Evolutionary conservation across 192 early-diverging fungal species (phyloP), one percentile per base, ranked within the genome.

Genomic region (Ramicandelaber brevisporus): DNA sequence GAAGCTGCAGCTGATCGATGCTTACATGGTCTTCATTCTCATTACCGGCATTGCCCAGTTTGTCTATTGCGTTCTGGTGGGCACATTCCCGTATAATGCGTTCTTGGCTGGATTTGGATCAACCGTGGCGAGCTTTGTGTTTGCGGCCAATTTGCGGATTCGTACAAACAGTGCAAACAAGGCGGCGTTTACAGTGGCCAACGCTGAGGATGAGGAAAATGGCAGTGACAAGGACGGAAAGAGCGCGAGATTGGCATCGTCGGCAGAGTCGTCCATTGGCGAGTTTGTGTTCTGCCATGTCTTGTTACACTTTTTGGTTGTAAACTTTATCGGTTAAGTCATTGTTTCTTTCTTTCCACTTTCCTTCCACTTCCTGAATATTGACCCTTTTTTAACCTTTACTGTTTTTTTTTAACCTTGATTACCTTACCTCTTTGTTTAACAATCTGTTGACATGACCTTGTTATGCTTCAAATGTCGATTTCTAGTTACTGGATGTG

Each of bases 11-110:
- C 46, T 89, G 29, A 78, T 99, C 33, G 93, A 99, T 53, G 48
- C 67, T 10, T 99, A 92, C 61, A 66, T 99, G 48, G 73, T 66
- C 6, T 87, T 73, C 56, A 71, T 84, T 37, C 65, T 93, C 37
- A 32, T 67, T n/a, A 73, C 77, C n/a, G 93, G 89, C 17, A 48
- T 88, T 26, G 42, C 78, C 15, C 93, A 93, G 55, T 87, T 99
- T 38, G 41, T 70, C 8, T 93, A 99, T 41, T 70, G 78, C 33
- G 30, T 70, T 0, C 32, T 87, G 13, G 84, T 61, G 8, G 88
- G 89, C 27, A 83, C 73, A n/a, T 93, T 70, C 47, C 93, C 93
- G 12, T 96, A 90, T 61, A 96, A 95, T 55, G 78, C 87, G 17
- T 96, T 99, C 50, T 47, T 99, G 43, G 73, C 88, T 6, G 84